Evolutionary conservation across 148 eudicot genomes (phyloP).

Genomic region (Rhododendron vialii): DNA sequence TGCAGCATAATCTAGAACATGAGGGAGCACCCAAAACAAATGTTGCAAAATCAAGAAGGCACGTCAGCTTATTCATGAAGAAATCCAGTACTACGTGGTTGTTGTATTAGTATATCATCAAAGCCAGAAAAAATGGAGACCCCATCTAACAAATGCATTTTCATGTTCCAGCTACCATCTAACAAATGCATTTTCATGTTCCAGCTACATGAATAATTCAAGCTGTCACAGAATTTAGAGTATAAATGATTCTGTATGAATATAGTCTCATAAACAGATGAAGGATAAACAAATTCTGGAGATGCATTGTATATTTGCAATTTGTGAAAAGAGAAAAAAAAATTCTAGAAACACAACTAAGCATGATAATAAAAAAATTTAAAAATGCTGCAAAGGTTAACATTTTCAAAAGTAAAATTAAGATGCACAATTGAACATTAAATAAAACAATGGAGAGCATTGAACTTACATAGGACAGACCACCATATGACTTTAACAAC

Average conservation of each 20-base stretch:
- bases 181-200: not conserved
- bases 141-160: not conserved
- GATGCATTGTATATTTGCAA: not conserved
- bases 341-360: not conserved
- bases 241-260: not conserved
- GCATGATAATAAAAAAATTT: not conserved
- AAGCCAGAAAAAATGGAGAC: not conserved
- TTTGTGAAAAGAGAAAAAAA: not conserved
- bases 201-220: not conserved
- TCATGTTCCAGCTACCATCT: not conserved
- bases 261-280: constrained; percentile 7
- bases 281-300: not conserved
- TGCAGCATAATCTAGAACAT: constrained; percentile 29
- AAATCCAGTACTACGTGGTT: not conserved
- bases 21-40: constrained; percentile 7
- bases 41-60: not conserved
- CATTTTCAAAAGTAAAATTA: not conserved
- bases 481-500: constrained; percentile 76
- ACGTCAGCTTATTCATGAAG: not conserved
- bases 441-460: not conserved
- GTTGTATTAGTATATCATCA: not conserved
- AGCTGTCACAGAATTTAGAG: not conserved
- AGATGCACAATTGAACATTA: not conserved
- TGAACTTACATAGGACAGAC: constrained; percentile 80
- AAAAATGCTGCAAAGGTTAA: not conserved